Evolutionary conservation across 768 basidiomycete genomes (phyloP), one percentile per base, ranked within the genome.

Genomic region (Kondoa malvinella): DNA sequence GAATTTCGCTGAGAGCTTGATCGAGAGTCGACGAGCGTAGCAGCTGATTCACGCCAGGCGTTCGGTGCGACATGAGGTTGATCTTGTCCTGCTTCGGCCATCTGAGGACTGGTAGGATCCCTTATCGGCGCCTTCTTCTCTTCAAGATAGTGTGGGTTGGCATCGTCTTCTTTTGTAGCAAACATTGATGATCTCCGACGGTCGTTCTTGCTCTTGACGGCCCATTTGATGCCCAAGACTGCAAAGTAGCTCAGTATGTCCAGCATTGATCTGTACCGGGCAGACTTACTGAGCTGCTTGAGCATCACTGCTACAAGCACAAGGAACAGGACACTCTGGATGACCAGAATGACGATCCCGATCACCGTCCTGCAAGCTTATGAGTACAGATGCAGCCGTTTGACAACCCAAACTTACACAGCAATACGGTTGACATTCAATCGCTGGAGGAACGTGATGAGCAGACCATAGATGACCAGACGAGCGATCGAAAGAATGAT

Each of bases 361-460:
- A 69, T 65, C 3, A 67, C 69, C 34, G 69, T 65, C 17, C 66
- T 68, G 64, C 15, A 15, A 34, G 12, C 1, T 25, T 25, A 26
- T 50, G 17, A 32, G 60, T 15, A 65, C 2, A 21, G 27, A 27
- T 31, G 40, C 3, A 29, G 32, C 21, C 26, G 31, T 8, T 4
- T 2, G n/a, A 4, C 3, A n/a, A 62, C 3, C 62, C 1, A 21
- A 1, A 64, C 67, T 57, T 25, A 68, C 67, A 64, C 57, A 50
- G 66, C 66, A n/a, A 69, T 69, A 1, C 69, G 56, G 50, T 69
- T 69, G 26, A 61, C 27, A 4, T 27, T 61, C 21, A 69, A 26
- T 16, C 40, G 17, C 3, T 56, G 32, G 1, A 34, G 56, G 27
- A 69, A 67, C 3, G 60, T 60, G 59, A 69, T 16, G 40, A 69